Base-by-base conservation (phyloP, 2,329 filamentous ascomycete genomes). In the Pseudopithomyces maydicus region DNA sequence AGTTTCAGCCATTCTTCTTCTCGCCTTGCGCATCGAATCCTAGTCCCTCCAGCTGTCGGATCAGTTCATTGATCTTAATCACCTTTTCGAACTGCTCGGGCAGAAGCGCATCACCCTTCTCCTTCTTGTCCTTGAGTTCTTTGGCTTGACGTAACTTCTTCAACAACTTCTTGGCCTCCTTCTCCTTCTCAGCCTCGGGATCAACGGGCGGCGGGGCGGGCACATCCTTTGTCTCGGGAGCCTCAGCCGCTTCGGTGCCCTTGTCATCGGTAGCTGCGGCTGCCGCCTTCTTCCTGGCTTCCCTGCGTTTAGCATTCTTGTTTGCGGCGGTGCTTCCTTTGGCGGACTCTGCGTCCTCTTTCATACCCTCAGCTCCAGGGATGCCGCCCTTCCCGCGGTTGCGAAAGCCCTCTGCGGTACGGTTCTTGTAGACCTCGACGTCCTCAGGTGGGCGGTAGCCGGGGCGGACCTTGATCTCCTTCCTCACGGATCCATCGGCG, bases 41-140 rank as follows among this genome's bases (percentile, higher is more conserved):
- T 26, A 99, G 81, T 2, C 85, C 84, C 68, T 96, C 91, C 54
- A 99, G 79, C 74, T 98, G 93, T 12, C 92, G 86, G 56, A 97
- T 88, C 49, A 99, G 84, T 79, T 99, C 95, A 61, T 91, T 92
- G 74, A 99, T 97, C 78, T 95, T 96, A 75, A 97, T 96, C 54
- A 99, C 91, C 80, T 99, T 99, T 67, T 94, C 92, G 62, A 98
- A 89, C 79, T 99, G 95, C 79, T 99, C 95, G 0, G 93, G 94
- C 23, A 98, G 82, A 58, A 99, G 79, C 4, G 86, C 83, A 72
- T 91, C 90, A 19, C 95, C 95, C 54, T 87, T 88, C 22, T 96
- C 91, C 77, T 96, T 96, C 83, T 97, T 97, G 69, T 88, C 89
- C 73, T 92, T 90, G 52, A 99, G 82, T 2, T 98, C 95, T 66